Percentiles rank a stretch among this genome's conserved stretches.
Conservation (phyloP, 768 basidiomycete species). For the Hericium rajendrae region DNA sequence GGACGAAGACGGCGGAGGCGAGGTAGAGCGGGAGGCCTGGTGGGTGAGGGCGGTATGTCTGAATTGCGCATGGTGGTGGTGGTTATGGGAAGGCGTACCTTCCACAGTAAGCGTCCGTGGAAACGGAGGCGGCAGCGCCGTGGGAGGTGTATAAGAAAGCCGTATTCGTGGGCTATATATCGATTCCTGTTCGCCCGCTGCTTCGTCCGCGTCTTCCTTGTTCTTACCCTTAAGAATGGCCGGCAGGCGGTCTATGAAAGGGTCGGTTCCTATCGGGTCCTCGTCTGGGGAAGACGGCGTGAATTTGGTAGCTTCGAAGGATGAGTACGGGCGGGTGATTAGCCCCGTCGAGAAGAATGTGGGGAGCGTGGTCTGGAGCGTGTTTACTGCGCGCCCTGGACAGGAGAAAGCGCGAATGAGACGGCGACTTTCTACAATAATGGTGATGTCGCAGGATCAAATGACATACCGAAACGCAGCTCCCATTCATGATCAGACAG, state of each 20-base stretch:
- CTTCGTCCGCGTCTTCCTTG: constrained; percentile 15
- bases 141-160: constrained; percentile 61
- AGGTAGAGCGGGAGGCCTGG: constrained; percentile 65
- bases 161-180: constrained; percentile 59
- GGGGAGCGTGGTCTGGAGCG: constrained; percentile 61
- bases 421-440: not conserved
- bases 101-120: constrained; percentile 62
- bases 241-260: not conserved
- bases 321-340: constrained; percentile 36
- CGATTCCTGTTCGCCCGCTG: constrained; percentile 28
- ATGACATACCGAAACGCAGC: constrained; percentile 54
- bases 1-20: constrained; percentile 57
- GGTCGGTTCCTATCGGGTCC: constrained; percentile 10
- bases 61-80: not conserved
- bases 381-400: constrained; percentile 60
- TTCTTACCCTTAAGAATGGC: not conserved
- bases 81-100: constrained; percentile 32
- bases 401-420: too few relatives aligned
- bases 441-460: not conserved
- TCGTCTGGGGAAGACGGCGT: constrained; percentile 15
- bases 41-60: not conserved
- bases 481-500: constrained; percentile 72
- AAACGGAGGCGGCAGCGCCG: constrained; percentile 55
- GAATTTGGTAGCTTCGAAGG: constrained; percentile 14
- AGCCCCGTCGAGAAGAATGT: constrained; percentile 64